Evolutionary conservation across 83 land plant species (phyloP), one percentile per base, ranked within the genome.

Genomic region (Picea engelmannii): DNA sequence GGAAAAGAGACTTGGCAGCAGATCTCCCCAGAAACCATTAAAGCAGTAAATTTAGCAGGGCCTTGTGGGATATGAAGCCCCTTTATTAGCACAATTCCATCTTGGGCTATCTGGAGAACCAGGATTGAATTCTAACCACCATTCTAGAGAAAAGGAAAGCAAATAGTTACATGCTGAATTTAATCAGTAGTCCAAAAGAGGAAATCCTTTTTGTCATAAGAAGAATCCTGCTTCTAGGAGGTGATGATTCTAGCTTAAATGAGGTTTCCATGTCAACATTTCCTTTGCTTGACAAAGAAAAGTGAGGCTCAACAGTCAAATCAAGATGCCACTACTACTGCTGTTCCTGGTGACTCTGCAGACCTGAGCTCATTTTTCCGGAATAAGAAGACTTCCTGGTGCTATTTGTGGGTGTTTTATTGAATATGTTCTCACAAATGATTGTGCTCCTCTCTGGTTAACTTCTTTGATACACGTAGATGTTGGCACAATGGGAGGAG

Each of bases 61-160:
- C 61, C 93, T 95, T 80, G 84, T 91, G 74, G 98, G 98, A 78
- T 91, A 97, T 90, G 99, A 98, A 79, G 99, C 98, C 62, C 84
- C 98, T 4, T 31, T 95, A 18, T 82, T 93, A 83, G 85, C 66
- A 60, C 49, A 91, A 70, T 82, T 88, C 21, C 64, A 71, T 78
- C 71, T 65, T 35, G 77, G 87, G 80, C 68, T 66, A 59, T 58
- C 47, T 68, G 24, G 78, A 76, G 78, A 11, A 80, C 65, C 78
- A 59, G 40, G 80, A 4, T 84, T 60, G 70, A 80, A 82, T n/a
- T 85, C 88, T 21, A 78, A 42, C 18, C 87, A 85, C 63, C 40
- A 78, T 69, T 79, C 78, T 12, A 80, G 47, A 42, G 23, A 76
- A 58, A 81, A 49, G 77, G 81, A 69, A 77, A 78, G 52, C 11